Evolutionary conservation across 306 rosid genomes (phyloP).

Genomic region (Fragaria ananassa): DNA sequence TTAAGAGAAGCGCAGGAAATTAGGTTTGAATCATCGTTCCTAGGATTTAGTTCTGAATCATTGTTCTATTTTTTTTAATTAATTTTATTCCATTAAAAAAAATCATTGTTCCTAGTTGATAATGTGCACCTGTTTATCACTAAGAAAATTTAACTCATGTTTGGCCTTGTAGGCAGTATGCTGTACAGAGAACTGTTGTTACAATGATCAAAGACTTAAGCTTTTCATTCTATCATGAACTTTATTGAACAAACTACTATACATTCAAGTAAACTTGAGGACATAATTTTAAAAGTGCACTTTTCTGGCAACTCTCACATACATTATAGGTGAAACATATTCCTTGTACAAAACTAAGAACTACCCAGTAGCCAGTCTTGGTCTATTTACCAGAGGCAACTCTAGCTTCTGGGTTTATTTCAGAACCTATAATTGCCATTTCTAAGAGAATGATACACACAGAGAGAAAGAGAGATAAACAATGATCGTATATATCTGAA

Average conservation of each 20-base stretch:
- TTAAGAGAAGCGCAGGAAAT: background rate
- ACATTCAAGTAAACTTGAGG: background rate
- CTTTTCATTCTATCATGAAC: background rate
- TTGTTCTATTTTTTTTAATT: background rate
- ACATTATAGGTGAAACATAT: background rate
- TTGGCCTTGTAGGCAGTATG: background rate
- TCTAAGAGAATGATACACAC: background rate
- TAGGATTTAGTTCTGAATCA: background rate
- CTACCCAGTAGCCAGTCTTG: background rate
- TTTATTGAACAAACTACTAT: conserved; percentile 2
- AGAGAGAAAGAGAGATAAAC: background rate
- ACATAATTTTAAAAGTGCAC: background rate
- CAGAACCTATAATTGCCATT: background rate
- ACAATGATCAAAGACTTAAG: background rate
- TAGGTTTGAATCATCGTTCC: background rate
- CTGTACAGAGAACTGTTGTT: background rate
- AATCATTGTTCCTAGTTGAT: background rate
- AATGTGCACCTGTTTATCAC: background rate
- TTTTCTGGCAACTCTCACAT: background rate
- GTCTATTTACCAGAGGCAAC: background rate
- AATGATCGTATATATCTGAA: background rate
- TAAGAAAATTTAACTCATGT: background rate
- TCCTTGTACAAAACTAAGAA: background rate
- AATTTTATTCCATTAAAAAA: background rate
- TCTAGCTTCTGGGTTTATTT: conserved; percentile 8